Evolutionary conservation across 345 rosid genomes (phyloP), one percentile per base, ranked within the genome.

Genomic region (Eucalyptus erythrocorys): DNA sequence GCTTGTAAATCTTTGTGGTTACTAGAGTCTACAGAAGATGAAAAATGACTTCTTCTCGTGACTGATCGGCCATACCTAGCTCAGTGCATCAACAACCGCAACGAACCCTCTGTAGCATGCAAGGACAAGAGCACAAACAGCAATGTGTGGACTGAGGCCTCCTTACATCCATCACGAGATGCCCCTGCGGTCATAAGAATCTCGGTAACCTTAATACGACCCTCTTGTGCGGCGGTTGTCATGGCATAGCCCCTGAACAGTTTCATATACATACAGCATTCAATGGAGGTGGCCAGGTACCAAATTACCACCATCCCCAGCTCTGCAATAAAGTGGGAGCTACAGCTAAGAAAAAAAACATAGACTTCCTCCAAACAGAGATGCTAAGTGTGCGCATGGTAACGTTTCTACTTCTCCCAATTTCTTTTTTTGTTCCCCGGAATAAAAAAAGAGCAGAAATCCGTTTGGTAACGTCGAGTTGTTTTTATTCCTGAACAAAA

Each of bases 141-240:
- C 92, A 87, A 92, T 91, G 50, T 91, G 93, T 80, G 93, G 90
- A 95, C 85, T 89, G 94, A 88, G 79, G 96, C 96, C 90, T 94
- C 96, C 90, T 95, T 96, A 42, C 95, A 94, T 5, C 94, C 96
- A 66, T 90, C 91, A 89, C 90, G 95, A 85, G 89, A 92, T 6
- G 97, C 92, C 13, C 95, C 95, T 4, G 94, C 92, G 27, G 92
- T 92, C 27, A 95, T 85, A 7, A 95, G 92, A 66, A 90, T 88
- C 89, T 94, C 90, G 86, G 94, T 48, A 42, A 94, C 89, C 89
- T 92, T 93, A 45, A 87, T 59, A 79, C 90, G 94, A 85, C 93
- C 92, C 89, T 93, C 96, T 79, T 95, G 91, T 59, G 91, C 96
- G 7, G 96, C 92, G 13, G 96, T 96, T 24, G 96, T 93, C n/a